Evolutionary conservation across 164 flowering plant genomes (phyloP).

Genomic region (Aristolochia contorta): DNA sequence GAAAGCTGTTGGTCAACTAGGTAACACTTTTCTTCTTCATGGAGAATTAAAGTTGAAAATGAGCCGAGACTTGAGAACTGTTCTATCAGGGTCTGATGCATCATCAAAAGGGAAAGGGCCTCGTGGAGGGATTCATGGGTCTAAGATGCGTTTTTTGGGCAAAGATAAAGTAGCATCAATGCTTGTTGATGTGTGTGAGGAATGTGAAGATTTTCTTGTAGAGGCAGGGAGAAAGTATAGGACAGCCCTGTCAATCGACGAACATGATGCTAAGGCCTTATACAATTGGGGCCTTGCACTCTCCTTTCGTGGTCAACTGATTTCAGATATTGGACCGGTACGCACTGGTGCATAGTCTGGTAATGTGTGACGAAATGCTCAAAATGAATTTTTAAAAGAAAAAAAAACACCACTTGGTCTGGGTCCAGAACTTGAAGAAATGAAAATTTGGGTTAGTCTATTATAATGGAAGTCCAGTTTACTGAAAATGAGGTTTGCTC

Average conservation of each 20-base stretch:
- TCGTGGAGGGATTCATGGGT: constrained; percentile 13
- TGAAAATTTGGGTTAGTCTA: too few relatives aligned
- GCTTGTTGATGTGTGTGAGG: constrained; percentile 75
- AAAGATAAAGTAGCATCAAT: constrained; percentile 42
- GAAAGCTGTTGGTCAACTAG: constrained; percentile 83
- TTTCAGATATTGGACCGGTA: constrained; percentile 96
- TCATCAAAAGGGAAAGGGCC: constrained; percentile 13
- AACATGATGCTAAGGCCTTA: constrained; percentile 67
- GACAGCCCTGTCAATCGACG: constrained; percentile 72
- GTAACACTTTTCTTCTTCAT: constrained; percentile 82
- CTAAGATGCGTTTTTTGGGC: constrained; percentile 19
- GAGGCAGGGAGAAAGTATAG: constrained; percentile 84
- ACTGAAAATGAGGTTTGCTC: too few relatives aligned
- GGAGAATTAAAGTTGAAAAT: constrained; percentile 73
- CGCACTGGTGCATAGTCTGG: constrained; percentile 12
- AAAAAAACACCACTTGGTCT: too few relatives aligned
- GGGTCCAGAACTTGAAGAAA: too few relatives aligned
- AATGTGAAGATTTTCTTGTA: constrained; percentile 87
- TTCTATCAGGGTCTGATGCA: constrained; percentile 32
- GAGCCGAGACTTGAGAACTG: constrained; percentile 61
- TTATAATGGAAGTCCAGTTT: too few relatives aligned
- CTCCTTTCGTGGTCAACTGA: constrained; percentile 77
- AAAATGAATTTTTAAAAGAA: too few relatives aligned
- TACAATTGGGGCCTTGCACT: constrained; percentile 98
- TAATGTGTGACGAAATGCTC: background rate